Evolutionary conservation across 2,329 filamentous ascomycete species (phyloP).

Genomic region (Dactylellina drechsleri): DNA sequence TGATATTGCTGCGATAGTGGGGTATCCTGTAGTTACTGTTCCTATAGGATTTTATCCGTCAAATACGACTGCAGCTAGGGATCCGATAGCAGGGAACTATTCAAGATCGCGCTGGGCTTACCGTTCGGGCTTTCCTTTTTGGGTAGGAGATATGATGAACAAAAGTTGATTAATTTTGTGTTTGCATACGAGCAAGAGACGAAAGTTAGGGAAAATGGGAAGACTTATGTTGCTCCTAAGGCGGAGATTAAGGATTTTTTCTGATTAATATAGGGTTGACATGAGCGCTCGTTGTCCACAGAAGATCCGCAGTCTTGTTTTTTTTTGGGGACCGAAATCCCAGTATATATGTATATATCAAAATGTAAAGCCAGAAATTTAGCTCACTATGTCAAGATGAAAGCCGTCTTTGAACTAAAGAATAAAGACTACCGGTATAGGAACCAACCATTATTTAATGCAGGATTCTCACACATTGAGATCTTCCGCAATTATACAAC

Average conservation of each 20-base stretch:
- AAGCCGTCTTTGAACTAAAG: no score
- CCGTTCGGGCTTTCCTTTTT: slow-evolving; percentile 36
- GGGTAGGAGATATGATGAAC: slow-evolving; percentile 36
- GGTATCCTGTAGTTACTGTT: slow-evolving; percentile 37
- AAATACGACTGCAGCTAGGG: slow-evolving; percentile 2
- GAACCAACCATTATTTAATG: no score
- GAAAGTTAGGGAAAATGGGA: slow-evolving; percentile 27
- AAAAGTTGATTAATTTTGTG: slow-evolving; percentile 43
- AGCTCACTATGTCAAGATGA: no score
- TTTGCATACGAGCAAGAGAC: slow-evolving; percentile 51
- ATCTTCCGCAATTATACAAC: no score
- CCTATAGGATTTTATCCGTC: slow-evolving; percentile 39
- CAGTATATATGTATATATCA: no score
- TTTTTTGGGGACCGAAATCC: no score
- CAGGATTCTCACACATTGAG: no score
- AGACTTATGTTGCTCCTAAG: slow-evolving; percentile 24
- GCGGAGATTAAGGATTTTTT: slow-evolving; percentile 34
- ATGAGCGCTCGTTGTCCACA: no score
- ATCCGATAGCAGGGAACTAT: slow-evolving; percentile 14
- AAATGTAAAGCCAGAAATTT: no score
- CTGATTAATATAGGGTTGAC: not conserved
- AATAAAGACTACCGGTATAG: no score
- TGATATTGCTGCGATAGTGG: slow-evolving; percentile 37
- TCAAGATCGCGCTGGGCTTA: slow-evolving; percentile 28
- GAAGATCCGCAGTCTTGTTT: no score